Evolutionary conservation across 345 rosid species (phyloP).

Genomic region (Linum usitatissimum): DNA sequence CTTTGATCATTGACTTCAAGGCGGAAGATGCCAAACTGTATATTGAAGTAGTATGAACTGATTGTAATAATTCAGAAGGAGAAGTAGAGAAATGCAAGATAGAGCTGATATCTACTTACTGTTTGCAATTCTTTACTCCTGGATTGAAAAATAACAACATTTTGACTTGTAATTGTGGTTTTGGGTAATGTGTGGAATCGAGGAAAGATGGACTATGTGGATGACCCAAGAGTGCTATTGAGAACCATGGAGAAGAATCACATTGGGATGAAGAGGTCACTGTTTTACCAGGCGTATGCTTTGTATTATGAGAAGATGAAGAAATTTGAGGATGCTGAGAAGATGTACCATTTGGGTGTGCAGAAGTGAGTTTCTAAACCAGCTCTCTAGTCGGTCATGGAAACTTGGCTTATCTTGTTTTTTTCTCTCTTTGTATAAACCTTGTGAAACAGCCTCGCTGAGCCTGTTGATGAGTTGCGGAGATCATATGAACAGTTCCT

Average conservation of each 20-base stretch:
- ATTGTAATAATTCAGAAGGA: no score
- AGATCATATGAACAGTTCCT: slow-evolving; percentile 79
- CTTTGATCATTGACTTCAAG: background rate
- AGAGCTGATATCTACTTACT: background rate
- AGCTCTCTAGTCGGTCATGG: background rate
- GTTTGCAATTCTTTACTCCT: background rate
- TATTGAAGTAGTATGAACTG: no score
- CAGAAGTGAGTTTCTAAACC: slow-evolving; percentile 46
- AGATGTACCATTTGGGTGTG: slow-evolving; percentile 70
- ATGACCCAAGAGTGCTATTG: slow-evolving; percentile 60
- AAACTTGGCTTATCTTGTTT: background rate
- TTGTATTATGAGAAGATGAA: slow-evolving; percentile 77
- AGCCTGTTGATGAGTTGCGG: slow-evolving; percentile 74
- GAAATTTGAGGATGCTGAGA: slow-evolving; percentile 80
- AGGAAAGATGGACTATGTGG: slow-evolving; percentile 82
- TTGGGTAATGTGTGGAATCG: slow-evolving; percentile 6
- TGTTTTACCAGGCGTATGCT: slow-evolving; percentile 87
- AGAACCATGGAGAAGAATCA: slow-evolving; percentile 61
- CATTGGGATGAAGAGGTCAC: slow-evolving; percentile 57
- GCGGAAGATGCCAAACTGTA: background rate
- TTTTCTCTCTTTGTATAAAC: background rate
- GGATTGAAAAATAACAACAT: no score
- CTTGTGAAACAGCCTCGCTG: slow-evolving; percentile 54
- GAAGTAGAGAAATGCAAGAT: no score
- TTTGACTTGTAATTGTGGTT: background rate